Conservation (phyloP, 2,329 filamentous ascomycete species). For the Fusarium sp. region DNA sequence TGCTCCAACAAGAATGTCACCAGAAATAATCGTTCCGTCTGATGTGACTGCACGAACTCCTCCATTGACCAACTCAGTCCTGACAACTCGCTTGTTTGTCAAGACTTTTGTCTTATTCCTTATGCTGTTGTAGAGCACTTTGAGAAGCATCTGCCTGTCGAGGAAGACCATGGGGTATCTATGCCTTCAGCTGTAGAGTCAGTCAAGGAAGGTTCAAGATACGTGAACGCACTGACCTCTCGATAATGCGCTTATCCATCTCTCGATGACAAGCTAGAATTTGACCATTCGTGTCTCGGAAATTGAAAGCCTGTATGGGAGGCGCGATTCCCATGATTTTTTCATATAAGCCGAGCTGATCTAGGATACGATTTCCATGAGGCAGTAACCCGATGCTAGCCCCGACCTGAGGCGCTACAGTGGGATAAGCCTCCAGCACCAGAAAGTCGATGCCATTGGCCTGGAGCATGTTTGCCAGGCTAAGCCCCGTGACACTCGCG, state of each 20-base stretch:
- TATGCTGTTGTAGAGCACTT: background rate
- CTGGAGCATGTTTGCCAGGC: slow-evolving; percentile 4
- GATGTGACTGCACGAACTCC: background rate
- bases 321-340: background rate
- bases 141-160: background rate
- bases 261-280: background rate
- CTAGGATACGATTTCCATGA: background rate
- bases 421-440: background rate
- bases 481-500: background rate
- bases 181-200: background rate
- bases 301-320: background rate
- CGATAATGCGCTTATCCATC: background rate
- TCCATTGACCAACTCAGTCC: background rate
- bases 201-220: background rate
- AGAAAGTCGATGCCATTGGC: background rate
- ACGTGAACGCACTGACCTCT: background rate
- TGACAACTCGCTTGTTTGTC: background rate
- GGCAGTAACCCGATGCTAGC: slow-evolving; percentile 2
- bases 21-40: background rate
- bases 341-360: background rate
- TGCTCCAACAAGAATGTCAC: background rate
- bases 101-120: background rate
- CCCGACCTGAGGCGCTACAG: background rate
- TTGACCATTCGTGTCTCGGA: background rate
- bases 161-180: background rate